These are phyloP conservation scores for Globisporangium radiosum DNA, from an alignment of 352 stramenopile species.

Conservation along the genomic window DNA sequence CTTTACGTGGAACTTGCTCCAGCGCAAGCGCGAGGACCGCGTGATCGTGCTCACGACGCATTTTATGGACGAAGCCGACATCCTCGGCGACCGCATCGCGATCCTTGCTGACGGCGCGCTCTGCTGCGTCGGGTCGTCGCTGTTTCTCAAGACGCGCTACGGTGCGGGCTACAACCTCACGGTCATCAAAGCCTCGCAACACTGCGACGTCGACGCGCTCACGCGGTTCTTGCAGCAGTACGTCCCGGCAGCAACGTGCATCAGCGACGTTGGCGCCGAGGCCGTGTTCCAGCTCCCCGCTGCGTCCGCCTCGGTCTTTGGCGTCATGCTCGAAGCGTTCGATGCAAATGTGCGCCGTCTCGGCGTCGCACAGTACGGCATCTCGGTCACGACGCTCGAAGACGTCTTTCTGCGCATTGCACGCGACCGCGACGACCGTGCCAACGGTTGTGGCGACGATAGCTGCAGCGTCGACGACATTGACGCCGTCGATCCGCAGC, in stretches of 20 bases:
- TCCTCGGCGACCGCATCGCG: conserved; percentile 86
- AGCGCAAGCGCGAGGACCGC: conserved; percentile 43
- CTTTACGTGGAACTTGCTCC: conserved; percentile 87
- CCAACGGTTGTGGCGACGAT: background rate
- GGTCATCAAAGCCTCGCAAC: conserved; percentile 31
- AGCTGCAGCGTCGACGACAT: conserved; percentile 6
- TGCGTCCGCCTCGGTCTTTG: conserved; percentile 80
- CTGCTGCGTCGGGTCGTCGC: conserved; percentile 37
- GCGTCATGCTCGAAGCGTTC: conserved; percentile 88
- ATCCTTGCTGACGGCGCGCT: conserved; percentile 82
- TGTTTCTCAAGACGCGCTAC: conserved; percentile 91
- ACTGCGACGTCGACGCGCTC: conserved; percentile 29
- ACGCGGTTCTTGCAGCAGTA: conserved; percentile 34
- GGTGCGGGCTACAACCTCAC: conserved; percentile 89
- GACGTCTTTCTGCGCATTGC: conserved; percentile 94
- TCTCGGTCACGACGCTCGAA: conserved; percentile 98
- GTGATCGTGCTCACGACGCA: conserved; percentile 91
- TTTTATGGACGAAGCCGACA: conserved; percentile 90
- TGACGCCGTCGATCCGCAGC: conserved; percentile 23
- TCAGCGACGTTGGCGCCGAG: conserved; percentile 93
- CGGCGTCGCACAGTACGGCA: conserved; percentile 88
- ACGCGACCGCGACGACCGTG: conserved; percentile 33
- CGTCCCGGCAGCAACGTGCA: conserved; percentile 60
- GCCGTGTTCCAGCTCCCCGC: conserved; percentile 92
- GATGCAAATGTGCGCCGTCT: conserved; percentile 36